A percentile compares a stretch with the other conserved stretches of the same genome.
phyloP scores from a whole-genome alignment of 805 yeast genomes.

The Lipomyces mesembrius region DNA sequence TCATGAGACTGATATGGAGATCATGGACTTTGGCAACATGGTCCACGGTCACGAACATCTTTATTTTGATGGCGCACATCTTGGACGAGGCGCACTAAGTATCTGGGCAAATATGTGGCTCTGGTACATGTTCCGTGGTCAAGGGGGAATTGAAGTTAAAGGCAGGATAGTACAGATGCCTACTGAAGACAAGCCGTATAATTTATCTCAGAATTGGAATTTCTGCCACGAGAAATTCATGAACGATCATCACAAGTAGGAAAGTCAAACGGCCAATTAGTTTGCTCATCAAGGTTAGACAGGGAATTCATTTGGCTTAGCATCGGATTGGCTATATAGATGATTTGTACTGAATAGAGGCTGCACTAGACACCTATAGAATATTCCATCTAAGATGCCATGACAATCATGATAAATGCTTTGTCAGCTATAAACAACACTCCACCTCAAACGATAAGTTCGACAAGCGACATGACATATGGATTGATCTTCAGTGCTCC shows the following conservation, averaged over 20 bases:
- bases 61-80: constrained; percentile 8
- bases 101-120: constrained; percentile 20
- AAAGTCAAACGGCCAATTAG: background rate
- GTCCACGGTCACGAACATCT: background rate
- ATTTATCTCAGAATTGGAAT: background rate
- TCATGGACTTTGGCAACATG: constrained; percentile 10
- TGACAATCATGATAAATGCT: too few species aligned
- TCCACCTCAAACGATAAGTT: too few species aligned
- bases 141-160: constrained; percentile 14
- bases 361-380: background rate
- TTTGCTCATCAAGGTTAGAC: background rate
- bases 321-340: background rate
- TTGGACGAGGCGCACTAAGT: constrained; percentile 7
- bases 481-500: too few species aligned
- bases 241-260: background rate
- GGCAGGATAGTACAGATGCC: constrained; percentile 9
- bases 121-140: constrained; percentile 10
- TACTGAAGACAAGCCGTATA: background rate
- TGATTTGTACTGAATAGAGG: background rate
- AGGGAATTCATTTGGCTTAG: background rate
- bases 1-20: constrained; percentile 8
- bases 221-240: constrained; percentile 2
- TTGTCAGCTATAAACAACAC: too few species aligned
- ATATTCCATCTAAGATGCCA: too few species aligned
- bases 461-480: too few species aligned